A percentile compares a stretch with the other conserved stretches of the same genome.
Evolutionary conservation across 768 basidiomycete species (phyloP).

Genomic region (Tulasnella calospora): DNA sequence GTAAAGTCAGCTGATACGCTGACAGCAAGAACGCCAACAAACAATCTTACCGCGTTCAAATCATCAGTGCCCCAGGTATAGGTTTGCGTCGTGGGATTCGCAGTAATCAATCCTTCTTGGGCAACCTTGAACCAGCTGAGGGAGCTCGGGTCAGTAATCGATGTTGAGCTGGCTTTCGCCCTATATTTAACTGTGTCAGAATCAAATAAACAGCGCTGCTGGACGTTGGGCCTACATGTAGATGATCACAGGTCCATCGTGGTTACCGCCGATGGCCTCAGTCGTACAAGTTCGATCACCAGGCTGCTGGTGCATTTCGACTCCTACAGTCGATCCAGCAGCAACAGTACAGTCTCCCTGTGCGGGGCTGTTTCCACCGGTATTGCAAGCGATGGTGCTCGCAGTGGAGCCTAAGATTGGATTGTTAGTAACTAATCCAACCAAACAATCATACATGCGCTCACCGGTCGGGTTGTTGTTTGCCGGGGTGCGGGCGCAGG

Average conservation of each 20-base stretch:
- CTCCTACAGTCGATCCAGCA: constrained; percentile 29
- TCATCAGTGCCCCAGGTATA: constrained; percentile 27
- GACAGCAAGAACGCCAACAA: not conserved
- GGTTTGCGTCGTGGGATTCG: constrained; percentile 35
- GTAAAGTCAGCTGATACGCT: not conserved
- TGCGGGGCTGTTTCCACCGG: constrained; percentile 34
- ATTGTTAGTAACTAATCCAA: not conserved
- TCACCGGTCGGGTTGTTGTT: constrained; percentile 45
- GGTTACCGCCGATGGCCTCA: constrained; percentile 50
- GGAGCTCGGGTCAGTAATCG: constrained; percentile 38
- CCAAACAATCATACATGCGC: not conserved
- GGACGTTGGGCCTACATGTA: constrained; percentile 38
- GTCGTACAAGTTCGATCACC: constrained; percentile 44
- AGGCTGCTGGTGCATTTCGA: constrained; percentile 55
- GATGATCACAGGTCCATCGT: constrained; percentile 48
- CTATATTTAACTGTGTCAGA: not conserved
- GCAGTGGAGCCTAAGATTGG: not conserved
- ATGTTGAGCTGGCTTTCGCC: constrained; percentile 46
- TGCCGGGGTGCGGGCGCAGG: constrained; percentile 45
- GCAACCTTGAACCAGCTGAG: constrained; percentile 51
- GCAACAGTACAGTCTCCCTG: constrained; percentile 42
- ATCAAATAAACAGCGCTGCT: not conserved
- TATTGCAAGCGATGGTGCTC: constrained; percentile 51
- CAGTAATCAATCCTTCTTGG: constrained; percentile 48
- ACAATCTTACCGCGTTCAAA: constrained; percentile 22